Base-by-base conservation (phyloP, 2,329 filamentous ascomycete genomes). In the Hypocrella siamensis region DNA sequence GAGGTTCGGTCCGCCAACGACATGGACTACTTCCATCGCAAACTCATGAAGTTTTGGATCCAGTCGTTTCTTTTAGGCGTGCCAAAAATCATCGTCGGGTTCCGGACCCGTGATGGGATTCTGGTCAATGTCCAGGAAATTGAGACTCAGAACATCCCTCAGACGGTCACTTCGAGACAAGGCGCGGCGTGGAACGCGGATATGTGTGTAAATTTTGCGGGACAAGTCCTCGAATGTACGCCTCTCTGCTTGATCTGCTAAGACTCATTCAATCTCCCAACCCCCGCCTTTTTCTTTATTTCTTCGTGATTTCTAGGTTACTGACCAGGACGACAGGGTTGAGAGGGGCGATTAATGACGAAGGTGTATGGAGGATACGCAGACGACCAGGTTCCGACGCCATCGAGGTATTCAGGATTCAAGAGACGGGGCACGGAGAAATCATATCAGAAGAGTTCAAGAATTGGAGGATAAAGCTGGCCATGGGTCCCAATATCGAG, bases 61-160 rank as follows among this genome's bases (percentile, higher is more conserved):
- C 90, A 96, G 53, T 93, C 82, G 0, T 98, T 93, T 48, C 65
- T 98, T 3, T 75, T 98, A 2, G 88, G 88, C 26, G 86, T 96
- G 1, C 84, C 85, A 1, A 90, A 78, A 42, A 83, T 98, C 41
- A 74, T 94, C 28, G 80, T 98, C 19, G 90, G 90, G 1, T 94
- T 90, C 51, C 75, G 90, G 30, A 76, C 70, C 21, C 71, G 54
- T 14, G 54, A 76, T 34, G 88, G 90, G 6, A 68, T 82, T 32
- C 61, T 98, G 16, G 64, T 66, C 30, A 65, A 70, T 10, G 49
- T 92, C 10, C 72, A 93, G 49, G 82, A 93, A 47, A 70, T 93
- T 19, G 71, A 83, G 37, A 94, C 86, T 2, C 72, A 75, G 28
- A 65, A 61, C 19, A 84, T 98, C 33, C 90, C 90, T 0, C 67